Base-by-base conservation (phyloP, 305 asterid genomes). In the Nicotiana rustica region DNA sequence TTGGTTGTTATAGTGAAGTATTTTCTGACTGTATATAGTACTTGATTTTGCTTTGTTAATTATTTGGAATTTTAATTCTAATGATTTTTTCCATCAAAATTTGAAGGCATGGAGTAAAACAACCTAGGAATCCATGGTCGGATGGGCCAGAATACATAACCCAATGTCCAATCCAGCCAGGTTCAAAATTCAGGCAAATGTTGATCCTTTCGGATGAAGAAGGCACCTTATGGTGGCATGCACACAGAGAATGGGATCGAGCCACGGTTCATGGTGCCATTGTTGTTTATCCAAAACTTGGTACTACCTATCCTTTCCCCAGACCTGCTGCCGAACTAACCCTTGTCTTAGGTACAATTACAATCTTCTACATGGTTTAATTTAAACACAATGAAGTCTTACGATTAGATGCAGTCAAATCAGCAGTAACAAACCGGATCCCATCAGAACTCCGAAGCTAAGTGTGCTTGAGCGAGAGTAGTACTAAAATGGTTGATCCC, bases 401-500 rank as follows among this genome's bases (percentile, higher is more conserved):
- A 41, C 7, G 10, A 52, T 52, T 52, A 17, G 33, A 70, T 83
- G 86, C 41, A 76, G 86, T 88, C 89, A 86, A 89, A 88, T 88
- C 82, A 85, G 84, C 86, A 86, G 88, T 88, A 90, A 88, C 79
- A 83, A 88, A 85, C 86, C 69, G 85, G 87, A 88, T 91, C 85
- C 89, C 85, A 89, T 90, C 86, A 88, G 81, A 87, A 89, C 86
- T 89, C 88, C 68, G 84, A 84, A 89, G 87, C 81, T 67, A 88
- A 86, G 89, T 83, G 83, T 86, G 90, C 88, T 88, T 86, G 89
- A 92, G 88, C 85, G 84, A 84, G 88, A 86, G 86, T 86, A 85
- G 92, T 86, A 85, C 88, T 86, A 84, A 87, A 86, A 88, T 88
- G 84, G 89, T 88, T 88, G 85, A 83, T 65, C 86, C 84, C 80